A percentile compares a stretch with the other conserved stretches of the same genome.
phyloP scores from a whole-genome alignment of 306 rosid species.

The Quercus bicolor region DNA sequence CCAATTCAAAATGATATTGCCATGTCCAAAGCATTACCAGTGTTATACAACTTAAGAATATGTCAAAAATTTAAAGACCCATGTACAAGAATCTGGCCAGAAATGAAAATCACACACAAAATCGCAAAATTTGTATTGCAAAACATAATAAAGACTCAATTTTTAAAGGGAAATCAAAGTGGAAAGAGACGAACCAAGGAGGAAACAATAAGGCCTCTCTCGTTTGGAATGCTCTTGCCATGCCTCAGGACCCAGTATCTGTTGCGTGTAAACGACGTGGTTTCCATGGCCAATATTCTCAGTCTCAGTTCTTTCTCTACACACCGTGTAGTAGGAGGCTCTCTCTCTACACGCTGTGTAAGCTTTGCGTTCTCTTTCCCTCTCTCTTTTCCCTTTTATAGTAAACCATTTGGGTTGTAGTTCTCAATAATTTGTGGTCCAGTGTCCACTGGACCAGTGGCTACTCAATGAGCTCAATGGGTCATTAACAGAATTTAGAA shows the following conservation, averaged over 20 bases:
- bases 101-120: neutral
- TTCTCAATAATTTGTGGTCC: too few relatives aligned
- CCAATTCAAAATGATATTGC: neutral
- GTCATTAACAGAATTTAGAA: too few relatives aligned
- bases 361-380: too few relatives aligned
- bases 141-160: neutral
- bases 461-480: too few relatives aligned
- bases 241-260: conserved; percentile 80
- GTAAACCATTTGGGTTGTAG: too few relatives aligned
- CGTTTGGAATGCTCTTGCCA: conserved; percentile 90
- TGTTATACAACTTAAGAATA: neutral
- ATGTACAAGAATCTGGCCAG: neutral
- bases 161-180: neutral
- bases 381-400: too few relatives aligned
- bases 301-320: neutral
- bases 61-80: neutral
- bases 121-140: neutral
- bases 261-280: conserved; percentile 42
- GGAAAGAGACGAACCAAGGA: conserved; percentile 42
- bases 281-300: conserved; percentile 19
- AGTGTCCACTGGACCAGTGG: too few relatives aligned
- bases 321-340: too few relatives aligned
- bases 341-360: too few relatives aligned
- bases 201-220: conserved; percentile 74
- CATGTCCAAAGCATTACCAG: neutral